phyloP scores from a whole-genome alignment of 768 basidiomycete genomes.

The Amanita fuliginea region DNA sequence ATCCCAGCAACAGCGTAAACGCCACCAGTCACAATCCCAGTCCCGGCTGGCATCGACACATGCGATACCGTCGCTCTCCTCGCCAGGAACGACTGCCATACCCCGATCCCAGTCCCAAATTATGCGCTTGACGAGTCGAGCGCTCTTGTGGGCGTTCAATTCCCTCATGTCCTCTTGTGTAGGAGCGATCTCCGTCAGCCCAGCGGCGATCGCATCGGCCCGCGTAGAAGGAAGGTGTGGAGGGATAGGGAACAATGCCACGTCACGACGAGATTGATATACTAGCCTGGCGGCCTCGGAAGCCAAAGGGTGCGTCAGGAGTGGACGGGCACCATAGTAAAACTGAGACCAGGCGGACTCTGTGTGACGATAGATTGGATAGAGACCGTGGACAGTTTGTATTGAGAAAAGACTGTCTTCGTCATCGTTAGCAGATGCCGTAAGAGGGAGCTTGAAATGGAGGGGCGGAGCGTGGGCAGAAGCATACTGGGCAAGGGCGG shows the following conservation, averaged over 20 bases:
- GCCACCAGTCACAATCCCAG: slow-evolving; percentile 52
- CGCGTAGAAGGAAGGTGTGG: slow-evolving; percentile 22
- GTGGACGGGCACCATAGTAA: slow-evolving; percentile 20
- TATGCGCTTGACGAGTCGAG: slow-evolving; percentile 17
- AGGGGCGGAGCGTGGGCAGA: slow-evolving; percentile 49
- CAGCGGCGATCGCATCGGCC: slow-evolving; percentile 13
- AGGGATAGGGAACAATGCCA: slow-evolving; percentile 31
- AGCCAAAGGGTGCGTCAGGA: slow-evolving; percentile 30
- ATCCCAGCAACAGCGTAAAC: slow-evolving; percentile 35
- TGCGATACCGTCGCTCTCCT: neutral
- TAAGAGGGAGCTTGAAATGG: slow-evolving; percentile 46
- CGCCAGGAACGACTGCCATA: slow-evolving; percentile 10
- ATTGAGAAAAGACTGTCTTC: slow-evolving; percentile 14
- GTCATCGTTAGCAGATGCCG: slow-evolving; percentile 8
- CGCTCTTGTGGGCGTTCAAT: slow-evolving; percentile 32
- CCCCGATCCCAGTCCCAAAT: slow-evolving; percentile 18
- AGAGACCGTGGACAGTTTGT: slow-evolving; percentile 29
- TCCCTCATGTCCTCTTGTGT: slow-evolving; percentile 54
- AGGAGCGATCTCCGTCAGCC: slow-evolving; percentile 20
- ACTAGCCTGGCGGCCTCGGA: slow-evolving; percentile 50
- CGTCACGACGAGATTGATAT: slow-evolving; percentile 49
- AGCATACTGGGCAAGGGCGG: slow-evolving; percentile 30
- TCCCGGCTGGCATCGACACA: slow-evolving; percentile 22
- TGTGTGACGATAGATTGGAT: slow-evolving; percentile 29
- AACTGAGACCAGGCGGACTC: slow-evolving; percentile 13